Evolutionary conservation across 371 early-diverging fungal species (phyloP), one percentile per base, ranked within the genome.

Genomic region (Mucor saturninus): DNA sequence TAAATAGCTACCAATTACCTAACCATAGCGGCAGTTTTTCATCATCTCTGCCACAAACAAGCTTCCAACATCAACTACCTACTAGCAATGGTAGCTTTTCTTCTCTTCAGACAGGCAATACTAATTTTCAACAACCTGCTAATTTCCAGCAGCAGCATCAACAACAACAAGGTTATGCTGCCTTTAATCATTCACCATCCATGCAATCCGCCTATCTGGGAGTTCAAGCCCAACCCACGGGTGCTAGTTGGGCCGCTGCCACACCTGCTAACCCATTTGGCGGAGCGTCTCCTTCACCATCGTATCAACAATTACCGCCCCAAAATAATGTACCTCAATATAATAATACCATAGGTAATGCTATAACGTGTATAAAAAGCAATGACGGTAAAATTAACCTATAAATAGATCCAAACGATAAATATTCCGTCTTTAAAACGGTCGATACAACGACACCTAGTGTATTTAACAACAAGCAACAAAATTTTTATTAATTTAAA

Each of bases 211-310:
- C 50, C 26, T 49, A 39, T 42, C n/a, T 46, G 9, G 56, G 28
- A 15, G 43, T 31, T 5, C 59, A 46, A 54, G 67, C 51, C 46
- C 62, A 74, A 48, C 30, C 42, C 2, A 59, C 69, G 55, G 52
- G 64, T 32, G 52, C 74, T 14, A 73, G 56, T 9, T 81, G 81
- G 81, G 69, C 75, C 8, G 65, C 62, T 55, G 72, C 81, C 30
- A 80, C 81, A 37, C 81, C 81, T 15, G 77, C 76, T 64, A 80
- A 80, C 61, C 80, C 80, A 46, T 80, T 80, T 58, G 80, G 80
- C 39, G 49, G 48, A 35, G 51, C 46, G 31, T 13, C 59, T 14
- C 51, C 15, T 2, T 32, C 13, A 39, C n/a, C 40, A 30, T 9
- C 43, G 29, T 39, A 38, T 29, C 50, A 56, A 37, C 61, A 39